Evolutionary conservation across 805 yeast species (phyloP).

Genomic region (Candida nonsorbophila): DNA sequence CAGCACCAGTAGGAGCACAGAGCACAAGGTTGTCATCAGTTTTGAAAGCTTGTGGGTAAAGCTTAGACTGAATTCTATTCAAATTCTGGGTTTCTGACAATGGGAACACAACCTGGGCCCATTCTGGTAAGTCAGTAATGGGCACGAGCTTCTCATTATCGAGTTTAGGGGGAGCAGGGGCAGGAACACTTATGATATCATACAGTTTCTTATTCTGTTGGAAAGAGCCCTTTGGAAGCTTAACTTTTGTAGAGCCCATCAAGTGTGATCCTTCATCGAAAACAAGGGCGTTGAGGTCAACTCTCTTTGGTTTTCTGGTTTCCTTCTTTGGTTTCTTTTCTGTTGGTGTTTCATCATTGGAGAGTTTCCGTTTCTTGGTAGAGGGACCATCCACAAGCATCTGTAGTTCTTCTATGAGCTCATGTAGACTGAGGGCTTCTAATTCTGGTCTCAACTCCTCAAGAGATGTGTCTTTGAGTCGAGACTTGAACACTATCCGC

Average conservation of each 20-base stretch:
- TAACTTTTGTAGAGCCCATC: conserved; percentile 60
- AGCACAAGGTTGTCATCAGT: conserved; percentile 68
- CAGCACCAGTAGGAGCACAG: conserved; percentile 99
- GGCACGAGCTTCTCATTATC: conserved; percentile 42
- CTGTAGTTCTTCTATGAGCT: conserved; percentile 37
- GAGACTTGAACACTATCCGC: conserved; percentile 50
- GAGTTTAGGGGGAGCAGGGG: conserved; percentile 53
- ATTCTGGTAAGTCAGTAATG: conserved; percentile 63
- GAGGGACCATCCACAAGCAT: too few species aligned
- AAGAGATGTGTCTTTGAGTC: conserved; percentile 10
- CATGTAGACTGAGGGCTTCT: conserved; percentile 33
- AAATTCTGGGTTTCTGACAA: conserved; percentile 56
- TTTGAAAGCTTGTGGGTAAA: conserved; percentile 72
- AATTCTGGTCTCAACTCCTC: conserved; percentile 37
- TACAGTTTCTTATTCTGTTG: conserved; percentile 67
- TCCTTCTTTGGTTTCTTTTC: conserved; percentile 2
- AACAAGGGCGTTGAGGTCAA: conserved; percentile 59
- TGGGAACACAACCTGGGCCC: conserved; percentile 80
- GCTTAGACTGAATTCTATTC: conserved; percentile 80
- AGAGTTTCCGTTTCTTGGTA: conserved; percentile 17
- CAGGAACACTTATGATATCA: conserved; percentile 90
- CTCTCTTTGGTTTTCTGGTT: conserved; percentile 40
- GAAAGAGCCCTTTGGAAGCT: conserved; percentile 79
- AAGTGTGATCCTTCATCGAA: conserved; percentile 73
- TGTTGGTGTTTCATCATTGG: conserved; percentile 5